Percentiles rank a stretch among this genome's conserved stretches.
These are phyloP conservation scores for Syzygium oleosum DNA, from an alignment of 345 rosid genomes.

Conservation along the genomic window DNA sequence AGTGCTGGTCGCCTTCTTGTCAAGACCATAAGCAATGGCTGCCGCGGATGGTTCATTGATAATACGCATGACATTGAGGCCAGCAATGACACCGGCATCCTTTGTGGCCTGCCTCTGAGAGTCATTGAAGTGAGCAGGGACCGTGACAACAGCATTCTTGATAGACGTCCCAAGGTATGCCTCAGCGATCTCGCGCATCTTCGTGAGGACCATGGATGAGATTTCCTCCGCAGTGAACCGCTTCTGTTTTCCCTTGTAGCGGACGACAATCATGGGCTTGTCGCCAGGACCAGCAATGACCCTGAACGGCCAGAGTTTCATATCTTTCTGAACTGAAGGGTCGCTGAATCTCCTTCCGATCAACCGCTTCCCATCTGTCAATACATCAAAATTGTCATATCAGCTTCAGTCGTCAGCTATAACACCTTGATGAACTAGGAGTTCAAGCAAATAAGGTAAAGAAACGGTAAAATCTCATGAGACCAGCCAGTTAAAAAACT, in stretches of 20 bases:
- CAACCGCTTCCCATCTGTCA: background rate
- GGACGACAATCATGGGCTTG: background rate
- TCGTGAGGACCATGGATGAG: background rate
- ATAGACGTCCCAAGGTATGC: background rate
- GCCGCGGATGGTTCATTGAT: background rate
- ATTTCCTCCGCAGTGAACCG: background rate
- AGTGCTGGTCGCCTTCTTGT: background rate
- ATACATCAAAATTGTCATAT: background rate
- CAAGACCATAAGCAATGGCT: constrained; percentile 1
- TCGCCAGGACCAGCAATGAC: background rate
- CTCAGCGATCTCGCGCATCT: background rate
- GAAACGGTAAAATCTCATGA: background rate
- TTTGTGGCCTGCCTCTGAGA: background rate
- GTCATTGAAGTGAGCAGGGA: background rate
- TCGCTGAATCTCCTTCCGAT: constrained; percentile 1
- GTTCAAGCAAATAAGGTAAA: background rate
- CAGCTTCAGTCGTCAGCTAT: background rate
- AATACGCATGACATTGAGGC: background rate
- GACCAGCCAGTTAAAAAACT: background rate
- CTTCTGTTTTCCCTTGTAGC: background rate
- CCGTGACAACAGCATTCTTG: background rate
- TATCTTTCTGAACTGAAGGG: background rate
- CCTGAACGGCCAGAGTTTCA: background rate
- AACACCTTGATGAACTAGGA: background rate
- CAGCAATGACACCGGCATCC: background rate